Evolutionary conservation across 2,329 filamentous ascomycete species (phyloP), one percentile per base, ranked within the genome.

Genomic region (Aspergillus jensenii): DNA sequence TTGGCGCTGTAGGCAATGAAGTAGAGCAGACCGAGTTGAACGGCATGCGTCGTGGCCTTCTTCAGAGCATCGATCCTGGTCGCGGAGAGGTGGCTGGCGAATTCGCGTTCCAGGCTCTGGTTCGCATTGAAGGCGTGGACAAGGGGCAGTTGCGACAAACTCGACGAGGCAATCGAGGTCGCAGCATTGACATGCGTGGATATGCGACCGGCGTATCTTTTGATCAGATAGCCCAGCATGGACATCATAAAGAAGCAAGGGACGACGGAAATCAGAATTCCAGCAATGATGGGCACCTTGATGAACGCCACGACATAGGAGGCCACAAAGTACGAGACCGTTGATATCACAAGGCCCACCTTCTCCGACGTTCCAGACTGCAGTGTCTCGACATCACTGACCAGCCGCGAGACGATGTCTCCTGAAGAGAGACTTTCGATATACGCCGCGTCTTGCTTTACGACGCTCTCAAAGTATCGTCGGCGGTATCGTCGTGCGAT

Each of bases 291-390:
- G 7, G 83, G 77, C 60, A 87, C 80, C 65, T 87, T 85, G 69
- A 85, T 82, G 63, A 90, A 90, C 1, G 86, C 86, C 15, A 90
- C 83, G 6, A 87, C 76, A 62, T 88, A 90, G 6, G 87, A 82
- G 0, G 87, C 84, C 55, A 89, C 70, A 67, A 90, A 90, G 71
- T 88, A 90, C 2, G 85, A 84, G 14, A 84, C 70, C 43, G 82
- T 86, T 23, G 82, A 80, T 11, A 90, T 78, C 61, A 84, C 82
- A 31, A 89, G 81, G 47, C 87, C 87, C 14, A 89, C 87, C 69
- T 90, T 90, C 71, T 90, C 88, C 2, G 84, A 87, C 0, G 87
- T 89, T 7, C 87, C 88, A 0, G 82, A 80, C 67, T 88, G 87
- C 45, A 90, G 83, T 1, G 83, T 82, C 59, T 86, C 82, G 37